Percentiles rank a stretch among this genome's conserved stretches.
Conservation (phyloP, 345 rosid genomes). For the Eucalyptus erythrocorys region DNA sequence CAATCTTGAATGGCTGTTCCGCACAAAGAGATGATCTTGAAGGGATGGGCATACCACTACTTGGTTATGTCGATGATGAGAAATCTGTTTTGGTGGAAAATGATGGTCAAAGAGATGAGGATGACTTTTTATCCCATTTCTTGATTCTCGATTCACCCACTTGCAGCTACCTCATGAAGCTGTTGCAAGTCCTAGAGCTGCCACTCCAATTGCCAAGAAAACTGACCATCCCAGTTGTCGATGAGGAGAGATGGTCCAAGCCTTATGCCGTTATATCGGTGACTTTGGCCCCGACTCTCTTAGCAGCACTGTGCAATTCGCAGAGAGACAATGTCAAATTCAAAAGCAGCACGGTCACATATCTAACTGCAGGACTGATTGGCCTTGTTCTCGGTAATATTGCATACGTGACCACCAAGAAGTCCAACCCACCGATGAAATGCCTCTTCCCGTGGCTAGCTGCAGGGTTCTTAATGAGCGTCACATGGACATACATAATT, state of each 20-base stretch:
- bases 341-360: conserved; percentile 24
- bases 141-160: conserved; percentile 9
- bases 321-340: conserved; percentile 18
- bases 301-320: conserved; percentile 47
- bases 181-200: conserved; percentile 36
- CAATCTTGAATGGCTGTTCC: background rate
- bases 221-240: conserved; percentile 66
- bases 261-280: conserved; percentile 57
- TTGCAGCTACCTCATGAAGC: conserved; percentile 3
- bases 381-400: conserved; percentile 51
- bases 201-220: conserved; percentile 79
- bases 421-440: conserved; percentile 49
- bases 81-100: conserved; percentile 4
- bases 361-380: conserved; percentile 27
- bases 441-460: conserved; percentile 60
- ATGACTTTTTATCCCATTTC: background rate
- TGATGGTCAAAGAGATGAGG: background rate
- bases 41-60: conserved; percentile 35
- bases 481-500: conserved; percentile 77
- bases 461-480: conserved; percentile 83
- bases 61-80: conserved; percentile 36
- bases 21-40: background rate
- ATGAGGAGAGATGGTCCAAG: conserved; percentile 73
- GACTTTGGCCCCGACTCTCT: conserved; percentile 53
- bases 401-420: conserved; percentile 48